Conservation (phyloP, 2,329 filamentous ascomycete genomes). For the Metarhizium anisopliae region DNA sequence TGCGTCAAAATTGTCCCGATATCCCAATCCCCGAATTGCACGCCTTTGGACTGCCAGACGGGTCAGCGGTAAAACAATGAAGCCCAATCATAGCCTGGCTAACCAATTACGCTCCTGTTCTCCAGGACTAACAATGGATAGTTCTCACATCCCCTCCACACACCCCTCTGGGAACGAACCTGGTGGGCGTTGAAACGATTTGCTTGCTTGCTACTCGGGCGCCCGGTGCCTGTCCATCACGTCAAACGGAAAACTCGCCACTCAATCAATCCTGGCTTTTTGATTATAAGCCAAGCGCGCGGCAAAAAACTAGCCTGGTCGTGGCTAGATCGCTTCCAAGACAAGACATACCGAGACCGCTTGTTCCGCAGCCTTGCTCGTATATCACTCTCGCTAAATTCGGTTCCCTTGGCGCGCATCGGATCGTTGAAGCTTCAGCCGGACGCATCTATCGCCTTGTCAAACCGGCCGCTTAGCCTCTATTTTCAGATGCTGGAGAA, state of each 20-base stretch:
- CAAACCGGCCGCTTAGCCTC: constrained; percentile 24
- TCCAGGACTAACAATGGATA: background rate
- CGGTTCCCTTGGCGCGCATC: constrained; percentile 20
- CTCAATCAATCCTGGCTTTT: background rate
- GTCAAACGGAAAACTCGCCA: background rate
- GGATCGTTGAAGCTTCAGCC: constrained; percentile 22
- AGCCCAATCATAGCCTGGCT: background rate
- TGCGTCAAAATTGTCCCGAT: background rate
- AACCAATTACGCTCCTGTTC: background rate
- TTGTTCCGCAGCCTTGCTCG: constrained; percentile 16
- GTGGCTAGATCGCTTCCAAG: constrained; percentile 9
- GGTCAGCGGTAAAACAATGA: constrained; percentile 6
- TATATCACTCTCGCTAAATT: constrained; percentile 15
- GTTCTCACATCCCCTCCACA: constrained; percentile 1
- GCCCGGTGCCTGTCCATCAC: background rate
- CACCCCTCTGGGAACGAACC: background rate
- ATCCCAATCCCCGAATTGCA: background rate
- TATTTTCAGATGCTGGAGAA: constrained; percentile 25
- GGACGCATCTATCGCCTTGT: constrained; percentile 17
- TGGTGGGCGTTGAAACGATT: background rate
- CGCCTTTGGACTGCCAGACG: constrained; percentile 17
- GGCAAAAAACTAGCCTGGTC: constrained; percentile 4
- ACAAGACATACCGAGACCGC: constrained; percentile 8
- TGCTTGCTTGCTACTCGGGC: background rate
- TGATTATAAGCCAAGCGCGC: constrained; percentile 1